A percentile compares a stretch with the other conserved stretches of the same genome.
Evolutionary conservation across 441 rosid species (phyloP).

Genomic region (Corymbia citriodora): DNA sequence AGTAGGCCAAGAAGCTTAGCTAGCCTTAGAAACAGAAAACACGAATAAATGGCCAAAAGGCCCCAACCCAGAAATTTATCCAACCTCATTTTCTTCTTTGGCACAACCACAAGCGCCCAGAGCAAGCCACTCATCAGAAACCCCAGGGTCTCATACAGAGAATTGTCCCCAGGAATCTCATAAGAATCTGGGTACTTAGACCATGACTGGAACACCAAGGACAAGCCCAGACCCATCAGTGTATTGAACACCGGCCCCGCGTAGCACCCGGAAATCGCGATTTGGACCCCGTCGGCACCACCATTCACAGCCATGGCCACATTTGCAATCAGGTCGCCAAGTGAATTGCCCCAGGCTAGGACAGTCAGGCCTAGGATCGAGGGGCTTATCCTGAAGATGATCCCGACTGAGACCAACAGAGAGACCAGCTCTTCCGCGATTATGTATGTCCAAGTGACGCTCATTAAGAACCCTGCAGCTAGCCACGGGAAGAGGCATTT

Average conservation of each 20-base stretch:
- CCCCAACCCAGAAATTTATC: conserved; percentile 60
- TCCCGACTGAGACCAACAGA: conserved; percentile 56
- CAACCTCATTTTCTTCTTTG: conserved; percentile 61
- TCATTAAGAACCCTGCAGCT: conserved; percentile 73
- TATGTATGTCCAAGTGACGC: conserved; percentile 81
- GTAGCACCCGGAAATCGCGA: conserved; percentile 84
- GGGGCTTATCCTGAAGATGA: conserved; percentile 66
- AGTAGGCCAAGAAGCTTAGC: conserved; percentile 12
- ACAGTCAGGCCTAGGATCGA: conserved; percentile 80
- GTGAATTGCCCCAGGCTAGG: conserved; percentile 92
- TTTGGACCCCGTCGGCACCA: conserved; percentile 70
- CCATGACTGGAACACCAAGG: conserved; percentile 65
- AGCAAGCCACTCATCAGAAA: conserved; percentile 63
- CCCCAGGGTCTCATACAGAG: conserved; percentile 60
- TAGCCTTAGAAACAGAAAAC: conserved; percentile 56
- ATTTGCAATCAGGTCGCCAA: conserved; percentile 82
- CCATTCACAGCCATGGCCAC: conserved; percentile 72
- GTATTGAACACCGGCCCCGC: conserved; percentile 90
- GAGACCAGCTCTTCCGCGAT: conserved; percentile 78
- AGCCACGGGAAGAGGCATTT: conserved; percentile 62
- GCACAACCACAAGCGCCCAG: conserved; percentile 77
- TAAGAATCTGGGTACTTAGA: conserved; percentile 41
- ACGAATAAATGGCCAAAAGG: conserved; percentile 59
- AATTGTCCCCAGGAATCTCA: conserved; percentile 48
- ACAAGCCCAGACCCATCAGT: conserved; percentile 61